phyloP scores from a whole-genome alignment of 2,329 filamentous ascomycete genomes.

The Ceratocystis lukuohia region DNA sequence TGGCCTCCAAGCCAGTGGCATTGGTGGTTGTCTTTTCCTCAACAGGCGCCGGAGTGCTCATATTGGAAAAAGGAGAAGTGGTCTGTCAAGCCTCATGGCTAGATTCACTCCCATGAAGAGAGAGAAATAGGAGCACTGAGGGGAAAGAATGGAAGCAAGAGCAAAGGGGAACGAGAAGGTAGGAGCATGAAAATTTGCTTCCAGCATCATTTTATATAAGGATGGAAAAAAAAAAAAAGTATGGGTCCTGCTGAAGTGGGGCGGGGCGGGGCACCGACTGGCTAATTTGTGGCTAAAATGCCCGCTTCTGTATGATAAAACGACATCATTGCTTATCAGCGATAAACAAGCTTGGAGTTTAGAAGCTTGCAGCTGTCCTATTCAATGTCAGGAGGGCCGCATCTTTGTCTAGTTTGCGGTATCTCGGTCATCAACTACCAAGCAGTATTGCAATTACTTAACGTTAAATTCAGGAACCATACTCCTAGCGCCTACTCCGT shows the following conservation, averaged over 20 bases:
- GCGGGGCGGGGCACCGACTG: neutral
- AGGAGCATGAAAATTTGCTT: slow-evolving; percentile 5
- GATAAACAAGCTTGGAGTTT: slow-evolving; percentile 1
- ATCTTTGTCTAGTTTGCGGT: neutral
- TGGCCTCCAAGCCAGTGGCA: slow-evolving; percentile 12
- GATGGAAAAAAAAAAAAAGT: neutral
- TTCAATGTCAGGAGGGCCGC: neutral
- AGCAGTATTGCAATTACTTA: neutral
- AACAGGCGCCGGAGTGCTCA: slow-evolving; percentile 18
- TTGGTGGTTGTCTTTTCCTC: slow-evolving; percentile 12
- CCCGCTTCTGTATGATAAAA: neutral
- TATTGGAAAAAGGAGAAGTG: slow-evolving; percentile 15
- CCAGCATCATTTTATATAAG: neutral
- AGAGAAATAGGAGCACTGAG: slow-evolving; percentile 7
- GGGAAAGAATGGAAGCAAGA: slow-evolving; percentile 12
- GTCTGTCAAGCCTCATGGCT: slow-evolving; percentile 16
- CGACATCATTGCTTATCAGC: slow-evolving; percentile 9
- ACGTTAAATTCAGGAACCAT: neutral
- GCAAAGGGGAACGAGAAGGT: slow-evolving; percentile 3
- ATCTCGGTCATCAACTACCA: neutral
- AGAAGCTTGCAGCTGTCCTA: slow-evolving; percentile 4
- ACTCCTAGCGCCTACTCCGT: neutral
- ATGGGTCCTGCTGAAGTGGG: slow-evolving; percentile 11
- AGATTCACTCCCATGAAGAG: slow-evolving; percentile 7
- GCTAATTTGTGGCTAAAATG: neutral